A percentile compares a stretch with the other conserved stretches of the same genome.
Evolutionary conservation across 805 yeast species (phyloP).

Genomic region (Lipomyces starkeyi): DNA sequence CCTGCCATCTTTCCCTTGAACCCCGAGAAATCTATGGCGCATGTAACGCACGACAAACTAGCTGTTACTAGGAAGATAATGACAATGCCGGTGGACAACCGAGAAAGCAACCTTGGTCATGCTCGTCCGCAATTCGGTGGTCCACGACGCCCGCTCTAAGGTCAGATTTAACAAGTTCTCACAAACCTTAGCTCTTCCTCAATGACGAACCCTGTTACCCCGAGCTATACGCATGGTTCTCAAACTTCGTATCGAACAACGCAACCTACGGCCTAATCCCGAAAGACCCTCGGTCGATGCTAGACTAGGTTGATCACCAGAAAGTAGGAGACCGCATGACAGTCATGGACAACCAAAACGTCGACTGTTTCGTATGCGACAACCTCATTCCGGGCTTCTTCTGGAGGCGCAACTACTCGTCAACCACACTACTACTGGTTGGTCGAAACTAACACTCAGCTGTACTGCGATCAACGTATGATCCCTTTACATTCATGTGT

Average conservation of each 20-base stretch:
- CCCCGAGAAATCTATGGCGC: no score
- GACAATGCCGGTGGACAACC: no score
- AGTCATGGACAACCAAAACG: constrained; percentile 51
- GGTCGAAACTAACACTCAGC: constrained; percentile 81
- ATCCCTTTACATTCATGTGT: constrained; percentile 59
- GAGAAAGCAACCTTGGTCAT: constrained; percentile 70
- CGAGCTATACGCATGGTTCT: constrained; percentile 55
- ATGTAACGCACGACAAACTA: no score
- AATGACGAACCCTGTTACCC: constrained; percentile 68
- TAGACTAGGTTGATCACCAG: constrained; percentile 60
- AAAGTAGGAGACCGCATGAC: constrained; percentile 55
- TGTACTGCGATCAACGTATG: constrained; percentile 73
- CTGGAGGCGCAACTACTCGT: constrained; percentile 62
- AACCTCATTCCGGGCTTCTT: constrained; percentile 78
- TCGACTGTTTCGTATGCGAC: constrained; percentile 64
- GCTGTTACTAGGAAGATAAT: no score
- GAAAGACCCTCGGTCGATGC: constrained; percentile 63
- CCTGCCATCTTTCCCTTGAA: no score
- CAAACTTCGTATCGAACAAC: constrained; percentile 60
- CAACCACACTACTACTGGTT: constrained; percentile 76
- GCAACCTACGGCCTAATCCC: constrained; percentile 69
- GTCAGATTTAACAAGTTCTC: constrained; percentile 67
- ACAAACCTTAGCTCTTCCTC: constrained; percentile 80
- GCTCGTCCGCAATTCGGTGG: constrained; percentile 70
- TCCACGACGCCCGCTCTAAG: constrained; percentile 62